These are phyloP conservation scores for Talaromyces sp. DNA, from an alignment of 2,329 filamentous ascomycete species.

Conservation along the genomic window DNA sequence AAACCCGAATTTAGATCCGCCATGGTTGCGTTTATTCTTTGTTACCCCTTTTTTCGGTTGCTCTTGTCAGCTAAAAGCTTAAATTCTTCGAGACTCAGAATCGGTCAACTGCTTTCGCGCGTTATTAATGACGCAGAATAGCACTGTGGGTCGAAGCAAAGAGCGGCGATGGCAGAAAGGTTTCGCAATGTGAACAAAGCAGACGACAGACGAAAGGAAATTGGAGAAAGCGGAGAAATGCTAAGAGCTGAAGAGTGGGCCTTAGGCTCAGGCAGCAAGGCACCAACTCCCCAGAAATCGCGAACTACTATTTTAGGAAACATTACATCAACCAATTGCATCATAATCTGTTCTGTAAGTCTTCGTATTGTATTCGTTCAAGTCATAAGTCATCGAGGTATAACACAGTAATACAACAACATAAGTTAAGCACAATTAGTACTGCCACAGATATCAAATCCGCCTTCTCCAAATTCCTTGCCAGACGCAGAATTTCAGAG, in stretches of 20 bases:
- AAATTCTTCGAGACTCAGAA: neutral
- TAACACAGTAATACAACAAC: neutral
- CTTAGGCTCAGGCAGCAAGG: neutral
- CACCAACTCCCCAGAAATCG: neutral
- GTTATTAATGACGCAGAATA: neutral
- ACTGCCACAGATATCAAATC: slow-evolving; percentile 11
- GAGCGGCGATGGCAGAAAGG: neutral
- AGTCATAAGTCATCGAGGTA: neutral
- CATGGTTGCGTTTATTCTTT: slow-evolving; percentile 10
- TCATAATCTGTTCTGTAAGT: neutral
- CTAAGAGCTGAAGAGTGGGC: neutral
- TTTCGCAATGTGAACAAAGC: neutral
- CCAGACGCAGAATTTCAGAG: neutral
- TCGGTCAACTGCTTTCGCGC: neutral
- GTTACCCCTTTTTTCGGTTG: neutral
- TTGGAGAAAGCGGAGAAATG: neutral
- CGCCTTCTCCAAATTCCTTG: neutral
- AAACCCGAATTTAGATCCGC: slow-evolving; percentile 27
- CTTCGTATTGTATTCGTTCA: neutral
- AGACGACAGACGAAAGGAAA: neutral
- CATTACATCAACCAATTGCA: neutral
- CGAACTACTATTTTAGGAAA: neutral
- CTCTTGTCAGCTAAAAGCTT: neutral
- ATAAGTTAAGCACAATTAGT: neutral
- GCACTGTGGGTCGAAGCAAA: no score